A percentile compares a stretch with the other conserved stretches of the same genome.
These are phyloP conservation scores for Thozetella sp. DNA, from an alignment of 495 filamentous ascomycete species.

Conservation along the genomic window DNA sequence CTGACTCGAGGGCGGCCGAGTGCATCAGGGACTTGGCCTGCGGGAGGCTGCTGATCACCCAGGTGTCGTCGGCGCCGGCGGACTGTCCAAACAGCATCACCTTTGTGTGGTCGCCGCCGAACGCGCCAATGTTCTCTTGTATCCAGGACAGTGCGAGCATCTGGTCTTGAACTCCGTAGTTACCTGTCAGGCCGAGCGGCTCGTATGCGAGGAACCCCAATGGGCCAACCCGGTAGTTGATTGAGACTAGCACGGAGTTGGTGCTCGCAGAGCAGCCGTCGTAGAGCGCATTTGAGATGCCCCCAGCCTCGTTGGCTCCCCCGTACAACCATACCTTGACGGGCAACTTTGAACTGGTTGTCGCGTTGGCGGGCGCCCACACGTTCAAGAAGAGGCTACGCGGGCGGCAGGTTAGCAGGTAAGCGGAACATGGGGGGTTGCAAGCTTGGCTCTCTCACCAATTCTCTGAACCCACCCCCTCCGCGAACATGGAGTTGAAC, in stretches of 20 bases:
- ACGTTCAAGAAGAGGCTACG: slow-evolving; percentile 72
- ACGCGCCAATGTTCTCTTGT: slow-evolving; percentile 64
- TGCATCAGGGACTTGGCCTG: slow-evolving; percentile 1
- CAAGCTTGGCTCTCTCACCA: slow-evolving; percentile 35
- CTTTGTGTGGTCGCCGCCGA: slow-evolving; percentile 66
- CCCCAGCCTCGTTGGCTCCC: slow-evolving; percentile 60
- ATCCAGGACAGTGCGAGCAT: slow-evolving; percentile 68
- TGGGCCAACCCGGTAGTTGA: slow-evolving; percentile 63
- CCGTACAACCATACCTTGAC: slow-evolving; percentile 78
- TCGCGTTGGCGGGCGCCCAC: slow-evolving; percentile 61
- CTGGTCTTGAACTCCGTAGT: slow-evolving; percentile 66
- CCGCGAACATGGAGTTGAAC: slow-evolving; percentile 33
- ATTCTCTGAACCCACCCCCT: background rate
- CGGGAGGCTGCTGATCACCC: background rate
- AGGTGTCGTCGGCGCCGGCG: slow-evolving; percentile 61
- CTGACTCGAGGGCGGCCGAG: background rate
- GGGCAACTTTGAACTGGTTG: slow-evolving; percentile 54
- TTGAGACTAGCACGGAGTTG: slow-evolving; percentile 60
- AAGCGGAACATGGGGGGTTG: slow-evolving; percentile 48
- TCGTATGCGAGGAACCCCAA: slow-evolving; percentile 70
- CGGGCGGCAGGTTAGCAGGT: slow-evolving; percentile 55
- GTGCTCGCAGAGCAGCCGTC: slow-evolving; percentile 55
- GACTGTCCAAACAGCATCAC: slow-evolving; percentile 78
- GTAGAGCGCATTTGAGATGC: slow-evolving; percentile 50
- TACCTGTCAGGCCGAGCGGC: slow-evolving; percentile 61